Conservation (phyloP, 2,329 filamentous ascomycete genomes). For the Diplodia seriata region DNA sequence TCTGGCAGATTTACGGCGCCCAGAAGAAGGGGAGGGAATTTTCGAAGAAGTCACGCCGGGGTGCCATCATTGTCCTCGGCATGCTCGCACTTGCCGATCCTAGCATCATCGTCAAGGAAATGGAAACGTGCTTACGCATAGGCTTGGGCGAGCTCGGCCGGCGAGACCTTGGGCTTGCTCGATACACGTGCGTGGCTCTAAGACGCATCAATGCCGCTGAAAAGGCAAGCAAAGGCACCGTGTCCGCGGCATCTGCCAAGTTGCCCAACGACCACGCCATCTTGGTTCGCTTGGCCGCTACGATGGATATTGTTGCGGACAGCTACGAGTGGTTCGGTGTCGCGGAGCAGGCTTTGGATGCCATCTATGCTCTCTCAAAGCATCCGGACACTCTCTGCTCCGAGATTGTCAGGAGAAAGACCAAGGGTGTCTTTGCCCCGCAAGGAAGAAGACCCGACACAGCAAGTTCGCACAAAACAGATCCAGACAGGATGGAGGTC, state of each 20-base stretch:
- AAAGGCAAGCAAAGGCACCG: constrained; percentile 69
- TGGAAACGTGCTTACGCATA: constrained; percentile 91
- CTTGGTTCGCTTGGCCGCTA: constrained; percentile 77
- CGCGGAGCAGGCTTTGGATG: constrained; percentile 93
- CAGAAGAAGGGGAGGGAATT: constrained; percentile 81
- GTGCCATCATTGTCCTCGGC: constrained; percentile 93
- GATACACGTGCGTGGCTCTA: constrained; percentile 93
- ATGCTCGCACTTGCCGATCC: constrained; percentile 95
- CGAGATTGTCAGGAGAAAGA: constrained; percentile 86
- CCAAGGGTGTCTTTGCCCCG: constrained; percentile 77
- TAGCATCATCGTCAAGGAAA: constrained; percentile 91
- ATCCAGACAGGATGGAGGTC: constrained; percentile 31
- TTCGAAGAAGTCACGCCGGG: constrained; percentile 85
- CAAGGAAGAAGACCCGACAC: constrained; percentile 41
- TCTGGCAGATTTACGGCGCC: constrained; percentile 97
- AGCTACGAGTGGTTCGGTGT: constrained; percentile 94
- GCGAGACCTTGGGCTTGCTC: constrained; percentile 84
- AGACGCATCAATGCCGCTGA: constrained; percentile 87
- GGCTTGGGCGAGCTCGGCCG: constrained; percentile 83
- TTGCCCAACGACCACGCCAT: constrained; percentile 93
- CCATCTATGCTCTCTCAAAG: constrained; percentile 92
- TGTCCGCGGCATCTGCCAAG: constrained; percentile 64
- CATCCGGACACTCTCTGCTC: constrained; percentile 94
- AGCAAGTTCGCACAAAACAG: constrained; percentile 19
- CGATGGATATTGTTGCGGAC: constrained; percentile 83